phyloP scores from a whole-genome alignment of 2,329 filamentous ascomycete species.

The Paramyrothecium roridum region DNA sequence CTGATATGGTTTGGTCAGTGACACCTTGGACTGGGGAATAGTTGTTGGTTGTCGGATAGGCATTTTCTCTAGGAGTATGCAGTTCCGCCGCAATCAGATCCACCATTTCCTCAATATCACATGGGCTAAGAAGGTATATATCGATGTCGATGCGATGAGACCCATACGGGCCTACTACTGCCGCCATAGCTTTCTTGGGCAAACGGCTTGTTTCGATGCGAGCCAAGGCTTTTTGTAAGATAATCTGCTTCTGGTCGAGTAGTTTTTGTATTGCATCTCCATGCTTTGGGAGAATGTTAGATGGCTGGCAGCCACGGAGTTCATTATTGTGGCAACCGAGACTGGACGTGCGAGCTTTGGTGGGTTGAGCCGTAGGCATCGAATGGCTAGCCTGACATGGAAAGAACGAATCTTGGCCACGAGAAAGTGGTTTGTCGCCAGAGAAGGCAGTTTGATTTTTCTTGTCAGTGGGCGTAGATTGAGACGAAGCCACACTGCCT shows the following conservation, averaged over 20 bases:
- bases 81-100: slow-evolving; percentile 14
- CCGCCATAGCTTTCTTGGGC: slow-evolving; percentile 2
- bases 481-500: no score
- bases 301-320: no score
- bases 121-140: slow-evolving; percentile 16
- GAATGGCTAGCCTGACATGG: no score
- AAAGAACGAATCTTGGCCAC: no score
- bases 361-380: no score
- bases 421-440: no score
- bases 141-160: slow-evolving; percentile 7
- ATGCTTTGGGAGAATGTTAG: no score
- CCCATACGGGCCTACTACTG: slow-evolving; percentile 11
- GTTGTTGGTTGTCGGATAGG: neutral
- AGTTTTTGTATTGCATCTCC: neutral
- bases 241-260: neutral
- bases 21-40: neutral
- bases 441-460: no score
- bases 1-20: slow-evolving; percentile 12
- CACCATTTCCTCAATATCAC: slow-evolving; percentile 19
- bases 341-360: no score
- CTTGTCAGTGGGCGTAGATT: no score
- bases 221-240: neutral
- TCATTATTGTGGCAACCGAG: no score
- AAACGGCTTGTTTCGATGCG: neutral
- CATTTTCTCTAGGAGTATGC: slow-evolving; percentile 2